phyloP scores from a whole-genome alignment of 2,329 filamentous ascomycete genomes.

The Neofusicoccum cordaticola region DNA sequence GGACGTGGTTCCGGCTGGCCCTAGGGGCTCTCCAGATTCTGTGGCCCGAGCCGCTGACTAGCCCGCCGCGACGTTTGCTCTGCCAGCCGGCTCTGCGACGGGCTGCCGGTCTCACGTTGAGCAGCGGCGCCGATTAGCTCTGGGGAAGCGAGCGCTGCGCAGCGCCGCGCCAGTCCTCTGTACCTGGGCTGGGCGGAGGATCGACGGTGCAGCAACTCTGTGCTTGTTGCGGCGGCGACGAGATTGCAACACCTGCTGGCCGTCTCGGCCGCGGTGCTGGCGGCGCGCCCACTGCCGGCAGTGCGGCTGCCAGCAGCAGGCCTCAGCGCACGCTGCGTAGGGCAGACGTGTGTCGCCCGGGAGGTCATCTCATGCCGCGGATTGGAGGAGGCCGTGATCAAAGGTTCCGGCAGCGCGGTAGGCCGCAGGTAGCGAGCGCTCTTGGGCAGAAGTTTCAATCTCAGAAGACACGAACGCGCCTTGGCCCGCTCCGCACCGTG shows the following conservation, averaged over 20 bases:
- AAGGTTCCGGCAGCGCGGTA: slow-evolving; percentile 1
- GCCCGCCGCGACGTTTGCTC: not conserved
- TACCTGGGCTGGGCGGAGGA: not conserved
- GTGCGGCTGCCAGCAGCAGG: no score
- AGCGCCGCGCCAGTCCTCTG: not conserved
- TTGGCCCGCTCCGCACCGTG: not conserved
- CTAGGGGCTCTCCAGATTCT: not conserved
- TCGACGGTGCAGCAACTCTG: not conserved
- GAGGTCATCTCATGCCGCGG: not conserved
- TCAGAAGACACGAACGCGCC: not conserved
- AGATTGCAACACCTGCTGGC: not conserved
- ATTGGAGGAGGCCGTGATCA: not conserved
- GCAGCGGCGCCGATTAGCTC: not conserved
- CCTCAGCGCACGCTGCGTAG: no score
- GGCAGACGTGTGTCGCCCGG: not conserved
- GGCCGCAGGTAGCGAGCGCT: not conserved
- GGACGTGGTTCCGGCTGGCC: not conserved
- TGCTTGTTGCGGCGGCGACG: not conserved
- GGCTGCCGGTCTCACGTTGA: not conserved
- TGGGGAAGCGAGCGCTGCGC: not conserved
- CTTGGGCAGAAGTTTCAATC: slow-evolving; percentile 13
- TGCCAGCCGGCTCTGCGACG: not conserved
- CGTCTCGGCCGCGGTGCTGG: no score
- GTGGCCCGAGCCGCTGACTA: slow-evolving; percentile 5
- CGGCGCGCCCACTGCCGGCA: no score